Base-by-base conservation (phyloP, 2,329 filamentous ascomycete species). In the Fusarium redolens region DNA sequence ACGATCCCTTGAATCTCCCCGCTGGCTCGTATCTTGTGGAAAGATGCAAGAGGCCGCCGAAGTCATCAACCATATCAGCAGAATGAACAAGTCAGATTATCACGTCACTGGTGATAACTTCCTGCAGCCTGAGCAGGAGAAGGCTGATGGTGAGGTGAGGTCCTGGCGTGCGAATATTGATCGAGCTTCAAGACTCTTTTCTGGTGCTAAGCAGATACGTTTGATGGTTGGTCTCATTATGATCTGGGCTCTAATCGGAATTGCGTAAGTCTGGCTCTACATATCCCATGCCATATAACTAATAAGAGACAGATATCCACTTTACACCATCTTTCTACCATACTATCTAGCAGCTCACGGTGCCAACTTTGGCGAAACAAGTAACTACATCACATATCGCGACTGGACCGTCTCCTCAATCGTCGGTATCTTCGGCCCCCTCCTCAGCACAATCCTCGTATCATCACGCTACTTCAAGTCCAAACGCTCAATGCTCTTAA, bases 221-320 rank as follows among this genome's bases (percentile, higher is more conserved):
- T 0, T 55, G 0, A 55, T 55, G 38, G 8, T 37, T 1, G 58
- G 58, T 0, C 47, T 61, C 1, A 44, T 61, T 11, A 37, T 37
- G 38, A 61, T 55, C 9, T 61, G 58, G 58, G 38, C 37, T 4
- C 18, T 61, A 0, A 61, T 55, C 6, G 58, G 58, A 15, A 55
- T 61, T 0, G 58, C 58, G 38, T 61, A 37, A 35, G 57, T 60
- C 11, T 40, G 2, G 0, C 1, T 7, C 5, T 3, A 1, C 5
- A 5, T 15, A 6, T 0, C 13, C 12, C 9, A 0, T 9, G 2
- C 8, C 0, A 9, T 2, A 0, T 31, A n/a, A 17, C 51, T 43
- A 4, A 57, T 0, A 1, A 12, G 3, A 1, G 0, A 43, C 18
- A 61, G 58, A 22, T 61, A 61, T 10, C 58, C 58, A 1, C 47